Base-by-base conservation (phyloP, 208 protist genomes). In the Trypanosoma cruzi region DNA sequence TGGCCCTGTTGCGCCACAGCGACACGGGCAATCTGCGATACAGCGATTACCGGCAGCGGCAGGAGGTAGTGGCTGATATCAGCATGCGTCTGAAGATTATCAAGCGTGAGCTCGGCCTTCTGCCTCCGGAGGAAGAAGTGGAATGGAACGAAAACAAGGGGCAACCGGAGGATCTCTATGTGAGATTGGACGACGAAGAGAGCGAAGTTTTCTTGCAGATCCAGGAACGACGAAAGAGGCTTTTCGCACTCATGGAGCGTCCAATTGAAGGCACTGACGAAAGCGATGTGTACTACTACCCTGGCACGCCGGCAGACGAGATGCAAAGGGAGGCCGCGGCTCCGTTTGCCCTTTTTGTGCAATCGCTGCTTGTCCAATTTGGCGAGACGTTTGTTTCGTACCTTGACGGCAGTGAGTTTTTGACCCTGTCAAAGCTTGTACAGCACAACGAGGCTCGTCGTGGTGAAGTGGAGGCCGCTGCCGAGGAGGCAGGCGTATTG, bases 61-160 rank as follows among this genome's bases (percentile, higher is more conserved):
- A 88, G 68, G 66, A 80, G 48, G 79, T 86, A n/a, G 75, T 86
- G 24, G 68, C 69, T 6, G 80, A 86, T 18, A 80, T 94, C 14
- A 80, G 82, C 62, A 71, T 84, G 68, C 83, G 85, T 20, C 84
- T 94, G 7, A 83, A 86, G 71, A 74, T 82, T 32, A 89, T 94
- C 73, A 92, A 94, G 71, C 70, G 75, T 29, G 89, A 90, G 53
- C 82, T 94, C 63, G 89, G 84, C 58, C 82, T 94, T 28, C 76
- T 90, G 32, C 84, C 88, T 4, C 80, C 79, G 61, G 84, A 93
- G 67, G 77, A 89, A 56, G 26, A 14, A 7, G 26, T 29, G 8
- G n/a, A 31, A n/a, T n/a, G n/a, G 16, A 5, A 22, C 13, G 26
- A 3, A n/a, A 11, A 32, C 2, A 55, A 16, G 50, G 50, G 14